Base-by-base conservation (phyloP, 1,139 yeast species). In the Blastobotrys illinoisensis region DNA sequence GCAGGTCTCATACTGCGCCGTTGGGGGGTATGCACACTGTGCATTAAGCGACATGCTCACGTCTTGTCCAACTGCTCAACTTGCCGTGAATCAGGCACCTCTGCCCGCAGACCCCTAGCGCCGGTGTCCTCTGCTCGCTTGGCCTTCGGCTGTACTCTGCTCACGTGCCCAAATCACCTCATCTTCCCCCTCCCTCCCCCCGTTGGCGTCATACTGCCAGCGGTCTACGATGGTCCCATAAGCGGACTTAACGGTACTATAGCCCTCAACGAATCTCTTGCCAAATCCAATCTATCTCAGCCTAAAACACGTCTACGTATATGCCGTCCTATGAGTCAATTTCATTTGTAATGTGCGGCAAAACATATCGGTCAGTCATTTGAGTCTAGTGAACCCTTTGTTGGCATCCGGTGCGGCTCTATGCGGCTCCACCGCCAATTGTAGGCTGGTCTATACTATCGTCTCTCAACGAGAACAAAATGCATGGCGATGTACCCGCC, bases 401-500 rank as follows among this genome's bases (percentile, higher is more conserved):
- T 26, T 26, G 32, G 32, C 3, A 11, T 9, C 11, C 9, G 9
- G 32, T 32, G 40, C 40, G 40, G 40, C 40, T 13, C 40, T 11
- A n/a, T 32, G 40, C 40, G 40, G 40, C 40, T 13, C 40, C 40
- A 3, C 16, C 16, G 32, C 32, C 11, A 5, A 7, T 3, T 3
- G 32, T 26, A 7, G 32, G 2, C n/a, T n/a, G n/a, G 32, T 26
- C 32, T 26, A 46, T 16, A 6, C 40, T 50, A 90, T 64, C 95
- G 79, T 60, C 79, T 81, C 70, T 93, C 99, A 44, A 87, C 77
- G 6, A 95, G 86, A 62, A 82, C 82, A 56, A 72, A 76, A 65
- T 87, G 86, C 64, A 93, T 77, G 52, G 89, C 86, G 5, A 84
- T 58, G 65, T 89, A 93, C 0, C 98, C 97, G 13, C 82, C 63